Evolutionary conservation across 1,284 basidiomycete species (phyloP).

Genomic region (Pseudozyma sp.): DNA sequence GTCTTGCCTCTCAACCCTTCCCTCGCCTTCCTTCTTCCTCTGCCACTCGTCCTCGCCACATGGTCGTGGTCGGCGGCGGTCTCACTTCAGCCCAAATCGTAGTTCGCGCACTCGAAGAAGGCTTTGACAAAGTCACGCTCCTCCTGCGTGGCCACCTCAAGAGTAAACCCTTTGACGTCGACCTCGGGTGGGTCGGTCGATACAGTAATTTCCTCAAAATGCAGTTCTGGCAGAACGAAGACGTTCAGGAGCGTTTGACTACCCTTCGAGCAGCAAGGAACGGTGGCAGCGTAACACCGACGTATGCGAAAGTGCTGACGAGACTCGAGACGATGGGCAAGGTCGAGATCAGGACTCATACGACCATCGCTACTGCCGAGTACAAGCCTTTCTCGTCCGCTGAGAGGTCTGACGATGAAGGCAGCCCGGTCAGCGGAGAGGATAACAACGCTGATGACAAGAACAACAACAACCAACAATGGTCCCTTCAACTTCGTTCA

Average conservation of each 20-base stretch:
- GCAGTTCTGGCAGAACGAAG: constrained; percentile 67
- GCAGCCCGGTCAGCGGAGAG: not conserved
- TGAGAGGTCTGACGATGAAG: not conserved
- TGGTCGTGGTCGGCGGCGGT: constrained; percentile 69
- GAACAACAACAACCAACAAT: constrained; percentile 16
- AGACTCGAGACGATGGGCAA: constrained; percentile 48
- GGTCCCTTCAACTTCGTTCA: constrained; percentile 39
- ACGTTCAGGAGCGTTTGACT: constrained; percentile 43
- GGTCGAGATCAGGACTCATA: constrained; percentile 57
- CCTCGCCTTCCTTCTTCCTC: constrained; percentile 39
- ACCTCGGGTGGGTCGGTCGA: constrained; percentile 63
- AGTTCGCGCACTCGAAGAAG: constrained; percentile 60
- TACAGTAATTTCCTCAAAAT: constrained; percentile 65
- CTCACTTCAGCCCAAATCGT: constrained; percentile 69
- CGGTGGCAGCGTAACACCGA: constrained; percentile 68
- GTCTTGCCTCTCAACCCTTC: constrained; percentile 54
- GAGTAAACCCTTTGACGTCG: constrained; percentile 67
- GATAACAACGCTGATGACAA: not conserved
- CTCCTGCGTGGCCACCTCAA: constrained; percentile 66
- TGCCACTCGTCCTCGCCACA: constrained; percentile 6
- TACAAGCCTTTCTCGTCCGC: constrained; percentile 12
- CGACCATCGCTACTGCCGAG: constrained; percentile 37
- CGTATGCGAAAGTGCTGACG: constrained; percentile 57
- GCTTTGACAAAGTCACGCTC: constrained; percentile 65
- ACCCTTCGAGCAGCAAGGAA: constrained; percentile 62